Percentiles rank a stretch among this genome's conserved stretches.
phyloP scores from a whole-genome alignment of 164 flowering plant species.

The Umbellularia californica region DNA sequence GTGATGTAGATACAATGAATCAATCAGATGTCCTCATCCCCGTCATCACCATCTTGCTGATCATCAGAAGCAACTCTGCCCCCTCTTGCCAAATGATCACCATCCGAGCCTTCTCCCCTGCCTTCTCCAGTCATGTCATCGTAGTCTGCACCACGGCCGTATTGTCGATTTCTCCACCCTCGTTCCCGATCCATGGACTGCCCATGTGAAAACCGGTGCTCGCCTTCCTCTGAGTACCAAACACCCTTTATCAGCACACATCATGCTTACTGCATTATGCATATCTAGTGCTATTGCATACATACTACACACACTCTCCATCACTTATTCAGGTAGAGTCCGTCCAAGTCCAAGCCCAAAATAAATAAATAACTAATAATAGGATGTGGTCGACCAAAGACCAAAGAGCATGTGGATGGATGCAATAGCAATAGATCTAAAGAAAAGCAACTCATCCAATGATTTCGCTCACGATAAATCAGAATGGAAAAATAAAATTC shows the following conservation, averaged over 20 bases:
- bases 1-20: too few species aligned
- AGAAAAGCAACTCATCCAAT: too few species aligned
- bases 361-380: too few species aligned
- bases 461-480: too few species aligned
- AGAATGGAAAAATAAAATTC: too few species aligned
- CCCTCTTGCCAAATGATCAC: constrained; percentile 15
- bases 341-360: too few species aligned
- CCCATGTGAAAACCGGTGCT: constrained; percentile 31
- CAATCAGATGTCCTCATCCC: constrained; percentile 5
- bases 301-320: neutral
- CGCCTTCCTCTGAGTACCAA: constrained; percentile 32
- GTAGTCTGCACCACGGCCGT: constrained; percentile 13
- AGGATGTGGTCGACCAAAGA: too few species aligned
- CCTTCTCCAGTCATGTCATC: constrained; percentile 17
- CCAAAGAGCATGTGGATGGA: too few species aligned
- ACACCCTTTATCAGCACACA: neutral
- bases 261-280: neutral
- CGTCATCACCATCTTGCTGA: constrained; percentile 26
- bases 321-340: neutral
- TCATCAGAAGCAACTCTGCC: constrained; percentile 21
- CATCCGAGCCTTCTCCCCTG: constrained; percentile 21
- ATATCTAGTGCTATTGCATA: neutral
- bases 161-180: constrained; percentile 21
- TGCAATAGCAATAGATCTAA: too few species aligned
- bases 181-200: constrained; percentile 36